Percentiles rank a stretch among this genome's conserved stretches.
Evolutionary conservation across 768 basidiomycete genomes (phyloP).

Genomic region (Termitomyces heimii): DNA sequence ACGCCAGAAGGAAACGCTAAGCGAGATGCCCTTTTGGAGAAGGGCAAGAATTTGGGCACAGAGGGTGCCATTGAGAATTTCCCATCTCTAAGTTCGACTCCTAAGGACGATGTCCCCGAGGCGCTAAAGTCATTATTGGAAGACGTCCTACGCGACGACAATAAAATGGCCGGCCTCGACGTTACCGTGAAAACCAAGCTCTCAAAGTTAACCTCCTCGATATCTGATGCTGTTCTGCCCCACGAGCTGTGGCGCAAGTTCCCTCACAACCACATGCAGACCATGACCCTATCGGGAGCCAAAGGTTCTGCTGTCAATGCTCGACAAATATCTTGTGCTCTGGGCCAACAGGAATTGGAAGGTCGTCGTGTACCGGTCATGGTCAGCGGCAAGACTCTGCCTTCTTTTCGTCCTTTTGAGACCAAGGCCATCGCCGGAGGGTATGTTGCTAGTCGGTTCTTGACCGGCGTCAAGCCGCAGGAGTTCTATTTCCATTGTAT

Average conservation of each 20-base stretch:
- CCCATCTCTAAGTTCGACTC: conserved; percentile 56
- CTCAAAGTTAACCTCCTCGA: conserved; percentile 81
- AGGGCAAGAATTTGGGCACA: conserved; percentile 70
- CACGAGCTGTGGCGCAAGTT: conserved; percentile 85
- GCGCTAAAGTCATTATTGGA: conserved; percentile 69
- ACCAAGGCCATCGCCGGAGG: conserved; percentile 98
- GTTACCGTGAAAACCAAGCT: conserved; percentile 84
- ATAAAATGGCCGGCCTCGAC: conserved; percentile 96
- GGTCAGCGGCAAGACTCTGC: conserved; percentile 98
- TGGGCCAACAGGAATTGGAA: conserved; percentile 97
- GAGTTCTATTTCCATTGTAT: conserved; percentile 99
- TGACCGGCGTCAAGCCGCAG: conserved; percentile 96
- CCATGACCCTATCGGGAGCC: conserved; percentile 96
- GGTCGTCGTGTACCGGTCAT: conserved; percentile 98
- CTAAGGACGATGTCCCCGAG: conserved; percentile 46
- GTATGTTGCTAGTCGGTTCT: conserved; percentile 96
- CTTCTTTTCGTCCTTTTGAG: conserved; percentile 95
- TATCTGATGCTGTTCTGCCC: conserved; percentile 86
- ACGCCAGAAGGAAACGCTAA: conserved; percentile 74
- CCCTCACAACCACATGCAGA: conserved; percentile 98
- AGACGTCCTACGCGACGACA: conserved; percentile 91
- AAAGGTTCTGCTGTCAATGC: conserved; percentile 98
- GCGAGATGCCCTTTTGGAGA: conserved; percentile 61
- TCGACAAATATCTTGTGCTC: conserved; percentile 93
- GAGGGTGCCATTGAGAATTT: conserved; percentile 89